Evolutionary conservation across 140 eudicot genomes (phyloP), one percentile per base, ranked within the genome.

Genomic region (Cichorium intybus): DNA sequence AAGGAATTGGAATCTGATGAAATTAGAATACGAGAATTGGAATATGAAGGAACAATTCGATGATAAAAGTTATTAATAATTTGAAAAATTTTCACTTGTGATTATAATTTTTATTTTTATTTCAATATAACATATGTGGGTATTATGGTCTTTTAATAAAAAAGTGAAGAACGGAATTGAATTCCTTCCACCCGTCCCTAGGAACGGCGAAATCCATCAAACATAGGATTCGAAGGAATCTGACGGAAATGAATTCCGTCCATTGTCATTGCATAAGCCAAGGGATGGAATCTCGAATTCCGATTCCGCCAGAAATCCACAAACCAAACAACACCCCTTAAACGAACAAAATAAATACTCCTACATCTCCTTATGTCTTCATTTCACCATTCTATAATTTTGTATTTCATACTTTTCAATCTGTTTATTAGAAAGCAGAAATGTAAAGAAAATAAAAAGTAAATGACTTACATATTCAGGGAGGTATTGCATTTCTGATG

Each of bases 401-500:
- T n/a, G n/a, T n/a, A n/a, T n/a, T n/a, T n/a, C n/a, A n/a, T n/a
- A n/a, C n/a, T n/a, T 20, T 60, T 6, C 28, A 26, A 18, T 51
- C 3, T 12, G 28, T 18, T 20, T n/a, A 43, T 4, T 60, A 33
- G 43, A 61, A 22, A 62, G 31, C 55, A 6, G 24, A 56, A 12
- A 68, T 54, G 55, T 17, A 15, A 31, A 49, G 12, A 37, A 15
- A n/a, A 8, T 17, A 52, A 9, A 43, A 60, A 50, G 15, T 60
- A 59, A 18, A 59, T 56, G 51, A 35, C 82, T n/a, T 80, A 87
- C 95, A 75, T 87, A 87, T 81, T 87, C 92, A 0, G 95, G 95
- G 22, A 84, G 92, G 60, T 87, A 87, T 37, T 87, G 95, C 86
- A 51, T 87, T 54, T 87, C 92, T 41, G 89, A 81, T 57, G 85